phyloP scores from a whole-genome alignment of 257 asterid species.

The Przewalskia tangutica region DNA sequence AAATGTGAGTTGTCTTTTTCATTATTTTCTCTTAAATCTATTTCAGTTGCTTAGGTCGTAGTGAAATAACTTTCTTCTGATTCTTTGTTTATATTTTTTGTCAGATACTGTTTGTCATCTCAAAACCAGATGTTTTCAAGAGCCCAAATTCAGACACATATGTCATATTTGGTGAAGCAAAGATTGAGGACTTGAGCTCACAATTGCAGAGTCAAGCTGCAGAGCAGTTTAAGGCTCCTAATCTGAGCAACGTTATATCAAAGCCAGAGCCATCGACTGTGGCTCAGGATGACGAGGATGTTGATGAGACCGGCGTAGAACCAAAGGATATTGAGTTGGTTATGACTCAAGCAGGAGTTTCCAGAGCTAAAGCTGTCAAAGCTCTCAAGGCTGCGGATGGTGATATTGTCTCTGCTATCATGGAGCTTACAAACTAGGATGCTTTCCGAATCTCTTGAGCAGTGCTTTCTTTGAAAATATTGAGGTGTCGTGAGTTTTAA shows the following conservation, averaged over 20 bases:
- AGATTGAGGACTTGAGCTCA: slow-evolving; percentile 56
- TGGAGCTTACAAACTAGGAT: slow-evolving; percentile 52
- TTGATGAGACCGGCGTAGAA: slow-evolving; percentile 53
- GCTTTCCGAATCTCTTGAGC: not conserved
- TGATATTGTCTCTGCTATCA: slow-evolving; percentile 57
- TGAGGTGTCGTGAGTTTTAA: not conserved
- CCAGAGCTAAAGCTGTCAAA: slow-evolving; percentile 36
- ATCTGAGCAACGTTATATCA: slow-evolving; percentile 16
- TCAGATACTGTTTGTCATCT: slow-evolving; percentile 50
- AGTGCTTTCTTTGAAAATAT: not conserved
- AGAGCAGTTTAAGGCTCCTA: slow-evolving; percentile 49
- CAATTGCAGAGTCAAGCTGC: slow-evolving; percentile 61
- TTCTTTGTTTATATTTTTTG: not conserved
- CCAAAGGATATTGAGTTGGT: slow-evolving; percentile 61
- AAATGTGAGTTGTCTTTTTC: slow-evolving; percentile 26
- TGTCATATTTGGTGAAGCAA: slow-evolving; percentile 61
- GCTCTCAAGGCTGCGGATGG: slow-evolving; percentile 49
- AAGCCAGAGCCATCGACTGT: slow-evolving; percentile 27
- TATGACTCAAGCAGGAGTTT: slow-evolving; percentile 50
- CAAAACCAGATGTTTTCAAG: slow-evolving; percentile 67
- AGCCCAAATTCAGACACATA: slow-evolving; percentile 62
- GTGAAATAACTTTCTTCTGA: not conserved
- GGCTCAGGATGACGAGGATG: slow-evolving; percentile 56
- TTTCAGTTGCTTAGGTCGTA: not conserved
- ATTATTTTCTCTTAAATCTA: not conserved